These are phyloP conservation scores for Medicago lupulina DNA, from an alignment of 306 rosid genomes.

Conservation along the genomic window DNA sequence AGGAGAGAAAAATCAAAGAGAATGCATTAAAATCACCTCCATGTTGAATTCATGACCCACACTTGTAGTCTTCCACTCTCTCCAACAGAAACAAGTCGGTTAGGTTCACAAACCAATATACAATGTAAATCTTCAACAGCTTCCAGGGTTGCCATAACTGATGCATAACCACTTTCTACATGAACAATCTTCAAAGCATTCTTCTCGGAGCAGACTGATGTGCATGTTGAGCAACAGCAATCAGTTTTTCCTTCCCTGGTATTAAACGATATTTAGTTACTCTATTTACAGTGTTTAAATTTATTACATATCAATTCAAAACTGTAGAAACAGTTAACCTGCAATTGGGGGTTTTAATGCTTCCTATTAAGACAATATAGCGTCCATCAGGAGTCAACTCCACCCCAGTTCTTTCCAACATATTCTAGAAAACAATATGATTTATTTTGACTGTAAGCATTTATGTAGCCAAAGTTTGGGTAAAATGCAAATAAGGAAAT, in stretches of 20 bases:
- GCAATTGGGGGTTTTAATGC: constrained; percentile 82
- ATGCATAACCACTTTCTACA: constrained; percentile 76
- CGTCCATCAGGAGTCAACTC: constrained; percentile 80
- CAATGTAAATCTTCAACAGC: constrained; percentile 55
- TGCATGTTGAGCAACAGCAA: constrained; percentile 80
- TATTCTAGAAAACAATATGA: constrained; percentile 49
- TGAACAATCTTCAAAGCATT: constrained; percentile 74
- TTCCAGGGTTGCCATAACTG: constrained; percentile 64
- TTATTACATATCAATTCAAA: constrained; percentile 41
- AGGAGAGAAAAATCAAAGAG: constrained; percentile 31
- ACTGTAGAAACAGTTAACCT: constrained; percentile 59
- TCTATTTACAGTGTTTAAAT: constrained; percentile 25
- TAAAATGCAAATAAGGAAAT: neutral
- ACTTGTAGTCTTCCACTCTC: constrained; percentile 84
- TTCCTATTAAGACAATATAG: constrained; percentile 67
- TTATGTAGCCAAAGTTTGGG: constrained; percentile 19
- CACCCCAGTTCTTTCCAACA: constrained; percentile 67
- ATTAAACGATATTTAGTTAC: constrained; percentile 34
- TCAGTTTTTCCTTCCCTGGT: constrained; percentile 64
- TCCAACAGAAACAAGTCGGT: constrained; percentile 76
- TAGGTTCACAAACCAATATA: constrained; percentile 78
- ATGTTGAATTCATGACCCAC: constrained; percentile 87
- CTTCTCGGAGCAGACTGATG: constrained; percentile 59
- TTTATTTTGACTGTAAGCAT: constrained; percentile 20
- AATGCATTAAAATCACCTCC: constrained; percentile 65